phyloP scores from a whole-genome alignment of 2,329 filamentous ascomycete genomes.

The Pestalotiopsis sp. region DNA sequence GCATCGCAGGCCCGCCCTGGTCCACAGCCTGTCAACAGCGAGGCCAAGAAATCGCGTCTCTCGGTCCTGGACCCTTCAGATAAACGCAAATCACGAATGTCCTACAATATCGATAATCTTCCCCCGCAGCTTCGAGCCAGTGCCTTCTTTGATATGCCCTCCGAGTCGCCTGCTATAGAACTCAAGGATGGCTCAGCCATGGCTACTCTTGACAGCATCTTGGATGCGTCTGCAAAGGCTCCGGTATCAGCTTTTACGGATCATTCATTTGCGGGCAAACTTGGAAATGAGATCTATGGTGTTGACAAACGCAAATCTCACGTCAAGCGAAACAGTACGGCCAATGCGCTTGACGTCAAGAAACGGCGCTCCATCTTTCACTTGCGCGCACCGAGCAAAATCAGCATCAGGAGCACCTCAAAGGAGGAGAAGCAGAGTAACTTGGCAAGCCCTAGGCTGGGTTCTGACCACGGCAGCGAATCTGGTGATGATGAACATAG shows the following conservation, averaged over 20 bases:
- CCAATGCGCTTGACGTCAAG: conserved; percentile 36
- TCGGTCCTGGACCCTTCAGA: conserved; percentile 30
- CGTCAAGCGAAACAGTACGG: conserved; percentile 27
- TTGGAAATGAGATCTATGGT: conserved; percentile 77
- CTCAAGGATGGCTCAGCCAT: conserved; percentile 81
- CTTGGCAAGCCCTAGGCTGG: conserved; percentile 16
- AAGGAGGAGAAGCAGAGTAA: conserved; percentile 25
- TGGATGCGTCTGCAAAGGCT: conserved; percentile 85
- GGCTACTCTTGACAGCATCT: conserved; percentile 85
- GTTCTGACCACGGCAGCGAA: conserved; percentile 9
- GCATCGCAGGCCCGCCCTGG: conserved; percentile 14
- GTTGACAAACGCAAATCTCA: conserved; percentile 50
- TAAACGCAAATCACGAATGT: conserved; percentile 41
- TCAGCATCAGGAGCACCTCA: conserved; percentile 28
- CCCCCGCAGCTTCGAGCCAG: conserved; percentile 89
- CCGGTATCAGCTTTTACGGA: conserved; percentile 92
- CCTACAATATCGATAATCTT: conserved; percentile 52
- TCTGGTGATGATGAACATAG: conserved; percentile 28
- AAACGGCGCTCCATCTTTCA: conserved; percentile 54
- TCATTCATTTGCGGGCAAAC: conserved; percentile 77
- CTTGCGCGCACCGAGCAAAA: conserved; percentile 42
- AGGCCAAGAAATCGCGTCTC: conserved; percentile 36
- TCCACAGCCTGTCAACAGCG: conserved; percentile 14
- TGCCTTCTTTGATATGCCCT: conserved; percentile 80
- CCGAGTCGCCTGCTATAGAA: conserved; percentile 52